These are phyloP conservation scores for Leccinum pseudoinsigne DNA, from an alignment of 1,284 basidiomycete genomes.

Conservation along the genomic window DNA sequence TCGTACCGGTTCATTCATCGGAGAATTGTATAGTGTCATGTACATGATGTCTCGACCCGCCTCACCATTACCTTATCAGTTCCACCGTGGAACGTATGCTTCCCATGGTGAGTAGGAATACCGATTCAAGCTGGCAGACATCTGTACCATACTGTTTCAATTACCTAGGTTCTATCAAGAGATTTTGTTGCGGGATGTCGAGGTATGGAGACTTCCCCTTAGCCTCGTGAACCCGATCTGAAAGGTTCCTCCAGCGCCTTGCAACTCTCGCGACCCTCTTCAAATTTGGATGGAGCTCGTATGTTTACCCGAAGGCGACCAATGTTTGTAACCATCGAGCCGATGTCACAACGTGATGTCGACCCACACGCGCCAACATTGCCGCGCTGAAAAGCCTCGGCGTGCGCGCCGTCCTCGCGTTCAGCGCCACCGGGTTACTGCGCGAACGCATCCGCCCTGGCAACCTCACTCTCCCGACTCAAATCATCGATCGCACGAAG, in stretches of 20 bases:
- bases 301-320: slow-evolving; percentile 78
- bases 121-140: not conserved
- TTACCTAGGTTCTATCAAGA: slow-evolving; percentile 85
- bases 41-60: not conserved
- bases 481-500: slow-evolving; percentile 98
- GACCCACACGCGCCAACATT: slow-evolving; percentile 84
- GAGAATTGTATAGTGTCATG: slow-evolving; percentile 57
- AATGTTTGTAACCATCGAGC: no score
- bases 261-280: slow-evolving; percentile 83
- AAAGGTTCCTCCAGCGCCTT: slow-evolving; percentile 49
- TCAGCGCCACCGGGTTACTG: slow-evolving; percentile 97
- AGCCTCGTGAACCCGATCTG: slow-evolving; percentile 5
- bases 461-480: slow-evolving; percentile 86
- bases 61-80: slow-evolving; percentile 39
- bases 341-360: no score
- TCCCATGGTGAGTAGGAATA: slow-evolving; percentile 59
- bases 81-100: slow-evolving; percentile 88
- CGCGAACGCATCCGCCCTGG: slow-evolving; percentile 93
- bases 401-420: slow-evolving; percentile 87
- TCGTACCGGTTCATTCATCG: slow-evolving; percentile 8
- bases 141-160: slow-evolving; percentile 5
- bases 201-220: slow-evolving; percentile 47
- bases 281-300: slow-evolving; percentile 53
- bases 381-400: slow-evolving; percentile 94
- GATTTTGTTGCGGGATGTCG: slow-evolving; percentile 87